phyloP scores from a whole-genome alignment of 306 rosid species.

The Lotus japonicus region DNA sequence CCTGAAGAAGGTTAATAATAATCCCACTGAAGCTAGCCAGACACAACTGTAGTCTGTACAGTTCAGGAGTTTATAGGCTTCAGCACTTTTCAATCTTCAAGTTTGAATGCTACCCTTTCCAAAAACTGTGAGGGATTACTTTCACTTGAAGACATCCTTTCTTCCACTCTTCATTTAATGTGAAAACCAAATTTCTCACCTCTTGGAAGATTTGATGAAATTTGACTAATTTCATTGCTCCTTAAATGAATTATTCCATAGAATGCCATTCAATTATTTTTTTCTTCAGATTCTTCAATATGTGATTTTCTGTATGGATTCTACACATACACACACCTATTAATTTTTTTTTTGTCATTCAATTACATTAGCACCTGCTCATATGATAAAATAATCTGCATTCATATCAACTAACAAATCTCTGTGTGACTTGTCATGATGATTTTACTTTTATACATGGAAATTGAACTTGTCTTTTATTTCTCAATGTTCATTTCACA shows the following conservation, averaged over 20 bases:
- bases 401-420: background rate
- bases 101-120: background rate
- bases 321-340: too few species aligned
- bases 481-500: background rate
- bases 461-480: background rate
- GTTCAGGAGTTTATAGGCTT: too few species aligned
- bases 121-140: background rate
- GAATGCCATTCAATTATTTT: background rate
- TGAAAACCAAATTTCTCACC: background rate
- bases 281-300: background rate
- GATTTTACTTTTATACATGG: background rate
- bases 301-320: background rate
- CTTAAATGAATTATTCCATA: background rate
- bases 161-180: background rate
- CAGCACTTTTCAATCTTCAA: background rate
- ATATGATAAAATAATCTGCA: background rate
- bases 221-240: background rate
- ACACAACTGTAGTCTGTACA: background rate
- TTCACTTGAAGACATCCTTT: slow-evolving; percentile 1
- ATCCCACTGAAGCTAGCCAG: background rate
- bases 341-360: slow-evolving; percentile 7
- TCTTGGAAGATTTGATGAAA: background rate
- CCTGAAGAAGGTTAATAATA: background rate
- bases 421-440: slow-evolving; percentile 9
- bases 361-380: background rate